Percentiles rank a stretch among this genome's conserved stretches.
Evolutionary conservation across 2,329 filamentous ascomycete genomes (phyloP).

Genomic region (Rachicladosporium sp.): DNA sequence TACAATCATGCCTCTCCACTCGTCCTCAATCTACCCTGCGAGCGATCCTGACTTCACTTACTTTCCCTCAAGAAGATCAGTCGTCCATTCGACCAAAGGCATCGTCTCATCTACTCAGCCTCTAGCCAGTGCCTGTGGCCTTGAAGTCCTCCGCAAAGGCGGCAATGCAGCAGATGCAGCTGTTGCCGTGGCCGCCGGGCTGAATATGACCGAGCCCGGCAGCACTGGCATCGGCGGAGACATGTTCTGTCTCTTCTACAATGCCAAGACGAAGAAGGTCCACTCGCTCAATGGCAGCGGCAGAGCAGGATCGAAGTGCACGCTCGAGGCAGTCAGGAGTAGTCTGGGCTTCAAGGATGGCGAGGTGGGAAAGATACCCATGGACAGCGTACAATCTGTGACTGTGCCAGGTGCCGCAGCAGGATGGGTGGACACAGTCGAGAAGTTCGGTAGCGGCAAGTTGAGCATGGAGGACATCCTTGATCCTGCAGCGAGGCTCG

Average conservation of each 20-base stretch:
- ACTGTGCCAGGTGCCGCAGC: constrained; percentile 85
- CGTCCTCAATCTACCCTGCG: constrained; percentile 38
- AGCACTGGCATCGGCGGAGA: constrained; percentile 94
- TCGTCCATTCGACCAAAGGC: constrained; percentile 84
- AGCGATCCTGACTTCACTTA: constrained; percentile 43
- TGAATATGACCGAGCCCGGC: constrained; percentile 87
- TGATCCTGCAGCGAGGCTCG: constrained; percentile 69
- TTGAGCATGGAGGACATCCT: constrained; percentile 66
- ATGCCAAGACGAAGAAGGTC: constrained; percentile 69
- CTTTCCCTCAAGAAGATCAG: constrained; percentile 72
- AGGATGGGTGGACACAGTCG: constrained; percentile 83
- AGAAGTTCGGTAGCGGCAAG: constrained; percentile 81
- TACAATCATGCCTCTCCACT: constrained; percentile 36
- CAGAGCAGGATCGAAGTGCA: constrained; percentile 58
- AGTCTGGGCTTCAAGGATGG: constrained; percentile 55
- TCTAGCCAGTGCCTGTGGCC: constrained; percentile 74
- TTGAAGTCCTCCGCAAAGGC: constrained; percentile 71
- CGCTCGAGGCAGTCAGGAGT: constrained; percentile 56
- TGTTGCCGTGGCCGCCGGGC: constrained; percentile 78
- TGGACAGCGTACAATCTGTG: constrained; percentile 64
- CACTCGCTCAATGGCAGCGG: constrained; percentile 87
- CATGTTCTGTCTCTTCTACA: constrained; percentile 91
- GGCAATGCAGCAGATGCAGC: constrained; percentile 97
- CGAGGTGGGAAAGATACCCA: constrained; percentile 51
- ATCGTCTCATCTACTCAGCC: constrained; percentile 88